phyloP scores from a whole-genome alignment of 768 basidiomycete genomes.

The Agaricus subrufescens region DNA sequence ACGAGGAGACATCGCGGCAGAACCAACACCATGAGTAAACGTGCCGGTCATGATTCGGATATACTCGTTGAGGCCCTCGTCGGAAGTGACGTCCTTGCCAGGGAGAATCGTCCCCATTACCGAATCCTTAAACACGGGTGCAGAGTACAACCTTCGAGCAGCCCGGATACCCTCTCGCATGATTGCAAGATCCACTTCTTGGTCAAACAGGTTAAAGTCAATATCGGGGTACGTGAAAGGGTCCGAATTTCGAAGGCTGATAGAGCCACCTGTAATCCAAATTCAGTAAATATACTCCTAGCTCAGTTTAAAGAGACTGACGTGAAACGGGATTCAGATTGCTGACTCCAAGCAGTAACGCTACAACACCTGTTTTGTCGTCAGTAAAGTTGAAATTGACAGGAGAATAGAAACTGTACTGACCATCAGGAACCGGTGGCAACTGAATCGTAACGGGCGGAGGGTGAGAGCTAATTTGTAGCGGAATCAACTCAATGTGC shows the following conservation, averaged over 20 bases:
- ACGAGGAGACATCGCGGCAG: conserved; percentile 26
- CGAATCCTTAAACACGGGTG: conserved; percentile 1
- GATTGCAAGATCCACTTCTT: conserved; percentile 8
- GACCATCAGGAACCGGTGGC: background rate
- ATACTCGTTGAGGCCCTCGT: conserved; percentile 8
- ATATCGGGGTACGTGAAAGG: conserved; percentile 9
- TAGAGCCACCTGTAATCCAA: conserved; percentile 1
- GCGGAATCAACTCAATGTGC: background rate
- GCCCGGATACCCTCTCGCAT: conserved; percentile 12
- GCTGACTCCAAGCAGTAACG: background rate
- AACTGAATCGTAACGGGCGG: background rate
- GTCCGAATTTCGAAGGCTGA: background rate
- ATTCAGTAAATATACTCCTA: background rate
- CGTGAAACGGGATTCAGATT: conserved; percentile 5
- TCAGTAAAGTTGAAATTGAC: background rate
- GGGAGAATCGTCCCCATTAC: background rate
- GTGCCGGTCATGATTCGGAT: conserved; percentile 17
- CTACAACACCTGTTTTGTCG: background rate
- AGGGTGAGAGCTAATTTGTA: background rate
- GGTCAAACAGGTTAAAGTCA: conserved; percentile 2
- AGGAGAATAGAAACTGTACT: background rate
- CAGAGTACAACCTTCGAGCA: conserved; percentile 6
- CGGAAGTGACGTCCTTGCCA: background rate
- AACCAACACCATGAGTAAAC: conserved; percentile 26
- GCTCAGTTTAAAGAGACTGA: background rate